These are phyloP conservation scores for Suhomyces tanzawaensis DNA, from an alignment of 805 yeast species.

Conservation along the genomic window DNA sequence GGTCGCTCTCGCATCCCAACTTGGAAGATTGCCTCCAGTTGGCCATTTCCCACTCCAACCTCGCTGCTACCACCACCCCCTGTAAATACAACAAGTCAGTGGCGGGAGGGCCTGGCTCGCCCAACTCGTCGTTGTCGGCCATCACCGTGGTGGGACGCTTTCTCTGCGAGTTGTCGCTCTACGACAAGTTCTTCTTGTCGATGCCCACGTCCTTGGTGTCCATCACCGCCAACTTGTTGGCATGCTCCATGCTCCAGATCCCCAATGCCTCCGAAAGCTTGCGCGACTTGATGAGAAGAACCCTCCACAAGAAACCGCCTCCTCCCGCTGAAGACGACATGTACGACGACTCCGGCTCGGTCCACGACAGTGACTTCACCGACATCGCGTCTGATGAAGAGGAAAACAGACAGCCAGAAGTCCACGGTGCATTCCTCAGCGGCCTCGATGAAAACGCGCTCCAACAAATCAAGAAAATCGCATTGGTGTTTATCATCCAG, in stretches of 20 bases:
- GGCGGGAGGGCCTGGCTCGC: conserved; percentile 8
- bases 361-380: conserved; percentile 8
- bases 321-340: not conserved
- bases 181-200: conserved; percentile 47
- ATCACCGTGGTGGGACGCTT: conserved; percentile 54
- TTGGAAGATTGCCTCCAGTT: conserved; percentile 51
- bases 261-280: conserved; percentile 41
- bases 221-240: conserved; percentile 48
- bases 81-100: conserved; percentile 19
- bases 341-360: not conserved
- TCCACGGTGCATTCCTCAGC: conserved; percentile 46
- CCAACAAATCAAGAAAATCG: conserved; percentile 37
- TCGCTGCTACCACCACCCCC: conserved; percentile 22
- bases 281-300: conserved; percentile 18
- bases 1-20: conserved; percentile 46
- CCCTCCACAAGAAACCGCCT: conserved; percentile 4
- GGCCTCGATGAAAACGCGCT: conserved; percentile 47
- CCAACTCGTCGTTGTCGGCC: conserved; percentile 43
- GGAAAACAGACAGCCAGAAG: conserved; percentile 42
- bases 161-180: conserved; percentile 52
- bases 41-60: conserved; percentile 34
- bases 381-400: conserved; percentile 26
- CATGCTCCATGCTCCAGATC: conserved; percentile 52
- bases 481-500: conserved; percentile 43
- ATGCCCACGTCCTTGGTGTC: conserved; percentile 48